Percentiles rank a stretch among this genome's conserved stretches.
These are phyloP conservation scores for Stramenopiles sp. DNA, from an alignment of 352 stramenopile genomes.

Conservation along the genomic window DNA sequence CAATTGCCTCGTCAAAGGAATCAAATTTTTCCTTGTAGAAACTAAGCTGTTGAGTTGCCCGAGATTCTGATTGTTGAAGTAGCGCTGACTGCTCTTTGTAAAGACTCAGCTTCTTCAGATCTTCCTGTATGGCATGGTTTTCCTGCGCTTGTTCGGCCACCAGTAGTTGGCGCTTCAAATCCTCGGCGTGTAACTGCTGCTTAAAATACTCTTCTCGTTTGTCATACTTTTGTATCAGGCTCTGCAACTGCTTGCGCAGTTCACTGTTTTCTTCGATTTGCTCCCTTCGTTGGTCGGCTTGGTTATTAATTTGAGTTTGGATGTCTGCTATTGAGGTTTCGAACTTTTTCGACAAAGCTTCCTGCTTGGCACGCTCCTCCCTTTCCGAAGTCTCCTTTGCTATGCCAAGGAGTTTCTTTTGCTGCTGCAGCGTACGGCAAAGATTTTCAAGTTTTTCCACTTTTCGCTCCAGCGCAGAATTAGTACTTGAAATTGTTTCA, in stretches of 20 bases:
- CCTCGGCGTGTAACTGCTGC: background rate
- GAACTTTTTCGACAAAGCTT: background rate
- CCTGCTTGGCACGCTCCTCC: background rate
- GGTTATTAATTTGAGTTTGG: background rate
- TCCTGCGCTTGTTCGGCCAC: background rate
- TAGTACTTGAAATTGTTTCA: no score
- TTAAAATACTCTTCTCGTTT: background rate
- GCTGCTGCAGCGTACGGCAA: background rate
- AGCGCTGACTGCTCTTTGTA: background rate
- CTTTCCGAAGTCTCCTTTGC: background rate
- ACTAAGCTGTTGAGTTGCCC: background rate
- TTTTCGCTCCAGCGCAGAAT: no score
- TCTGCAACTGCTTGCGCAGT: background rate
- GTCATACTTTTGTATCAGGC: background rate
- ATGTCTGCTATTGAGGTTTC: background rate
- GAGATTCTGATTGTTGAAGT: background rate
- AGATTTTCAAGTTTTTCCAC: background rate
- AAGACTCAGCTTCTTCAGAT: background rate
- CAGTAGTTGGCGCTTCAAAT: background rate
- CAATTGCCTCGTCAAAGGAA: background rate
- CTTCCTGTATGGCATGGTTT: background rate
- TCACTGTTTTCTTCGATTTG: background rate
- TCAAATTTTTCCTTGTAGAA: slow-evolving; percentile 5
- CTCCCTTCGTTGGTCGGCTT: background rate
- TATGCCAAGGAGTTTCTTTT: background rate